Evolutionary conservation across 208 protist species (phyloP).

Genomic region (Trypanosoma lewisi): DNA sequence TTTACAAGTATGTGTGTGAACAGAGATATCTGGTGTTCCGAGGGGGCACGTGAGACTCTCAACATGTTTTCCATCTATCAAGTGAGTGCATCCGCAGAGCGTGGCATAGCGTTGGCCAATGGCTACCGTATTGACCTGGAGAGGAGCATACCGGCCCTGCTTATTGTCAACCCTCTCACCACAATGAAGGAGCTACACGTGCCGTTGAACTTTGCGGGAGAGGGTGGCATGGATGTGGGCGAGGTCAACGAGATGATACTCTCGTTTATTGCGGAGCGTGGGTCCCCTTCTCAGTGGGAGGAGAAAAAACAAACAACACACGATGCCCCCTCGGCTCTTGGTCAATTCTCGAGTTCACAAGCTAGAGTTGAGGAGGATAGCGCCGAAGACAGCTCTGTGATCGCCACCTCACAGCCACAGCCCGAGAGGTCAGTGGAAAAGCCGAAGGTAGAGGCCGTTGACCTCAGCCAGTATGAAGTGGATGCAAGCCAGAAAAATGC

Average conservation of each 20-base stretch:
- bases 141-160: conserved; percentile 38
- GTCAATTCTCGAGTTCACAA: background rate
- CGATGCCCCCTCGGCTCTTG: conserved; percentile 7
- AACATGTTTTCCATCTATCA: conserved; percentile 53
- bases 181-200: conserved; percentile 42
- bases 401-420: conserved; percentile 2
- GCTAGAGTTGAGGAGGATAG: conserved; percentile 4
- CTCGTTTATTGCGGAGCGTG: conserved; percentile 28
- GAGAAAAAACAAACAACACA: conserved; percentile 19
- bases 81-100: conserved; percentile 37
- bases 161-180: conserved; percentile 76
- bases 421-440: background rate
- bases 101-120: conserved; percentile 35
- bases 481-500: conserved; percentile 7
- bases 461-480: conserved; percentile 28
- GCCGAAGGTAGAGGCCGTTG: conserved; percentile 21
- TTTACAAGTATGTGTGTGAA: conserved; percentile 66
- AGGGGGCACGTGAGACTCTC: conserved; percentile 33
- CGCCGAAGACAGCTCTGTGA: background rate
- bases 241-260: conserved; percentile 39
- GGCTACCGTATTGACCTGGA: conserved; percentile 36
- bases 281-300: conserved; percentile 35
- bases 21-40: conserved; percentile 67
- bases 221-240: conserved; percentile 36
- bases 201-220: conserved; percentile 20